A percentile compares a stretch with the other conserved stretches of the same genome.
Evolutionary conservation across 2,329 filamentous ascomycete genomes (phyloP).

Genomic region (Pseudopithomyces chartarum): DNA sequence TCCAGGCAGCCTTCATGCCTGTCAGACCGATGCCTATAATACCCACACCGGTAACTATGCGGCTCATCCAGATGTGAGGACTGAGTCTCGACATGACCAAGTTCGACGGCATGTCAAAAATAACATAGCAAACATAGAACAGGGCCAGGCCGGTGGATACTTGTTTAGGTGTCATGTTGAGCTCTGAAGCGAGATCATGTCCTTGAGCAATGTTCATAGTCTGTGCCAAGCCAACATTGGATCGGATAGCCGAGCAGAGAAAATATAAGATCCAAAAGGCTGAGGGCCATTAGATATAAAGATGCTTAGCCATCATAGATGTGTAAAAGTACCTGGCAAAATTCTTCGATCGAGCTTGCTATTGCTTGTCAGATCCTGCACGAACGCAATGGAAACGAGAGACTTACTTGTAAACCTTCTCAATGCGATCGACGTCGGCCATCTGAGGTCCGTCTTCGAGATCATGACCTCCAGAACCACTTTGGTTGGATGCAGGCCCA

Average conservation of each 20-base stretch:
- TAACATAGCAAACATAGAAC: slow-evolving; percentile 90
- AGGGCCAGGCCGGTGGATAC: slow-evolving; percentile 83
- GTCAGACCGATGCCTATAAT: slow-evolving; percentile 83
- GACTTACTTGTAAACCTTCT: slow-evolving; percentile 45
- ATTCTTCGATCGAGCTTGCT: slow-evolving; percentile 65
- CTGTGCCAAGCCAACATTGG: slow-evolving; percentile 91
- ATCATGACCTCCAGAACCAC: slow-evolving; percentile 33
- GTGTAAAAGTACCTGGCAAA: slow-evolving; percentile 51
- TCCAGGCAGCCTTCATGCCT: slow-evolving; percentile 81
- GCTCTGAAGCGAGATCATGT: slow-evolving; percentile 75
- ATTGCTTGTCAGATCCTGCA: slow-evolving; percentile 10
- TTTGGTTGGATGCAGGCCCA: slow-evolving; percentile 23
- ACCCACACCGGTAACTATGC: slow-evolving; percentile 86
- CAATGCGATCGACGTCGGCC: slow-evolving; percentile 43
- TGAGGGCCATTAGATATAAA: slow-evolving; percentile 26
- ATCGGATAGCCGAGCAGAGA: slow-evolving; percentile 87
- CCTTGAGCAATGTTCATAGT: slow-evolving; percentile 78
- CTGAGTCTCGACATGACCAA: slow-evolving; percentile 84
- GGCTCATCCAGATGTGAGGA: slow-evolving; percentile 88
- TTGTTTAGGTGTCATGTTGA: slow-evolving; percentile 73
- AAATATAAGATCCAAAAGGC: slow-evolving; percentile 93
- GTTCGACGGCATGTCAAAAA: slow-evolving; percentile 89
- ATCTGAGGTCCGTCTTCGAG: slow-evolving; percentile 37
- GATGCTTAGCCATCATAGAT: neutral
- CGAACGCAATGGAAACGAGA: neutral